Percentiles rank a stretch among this genome's conserved stretches.
phyloP scores from a whole-genome alignment of 352 stramenopile genomes.

The Phytopythium montanum region DNA sequence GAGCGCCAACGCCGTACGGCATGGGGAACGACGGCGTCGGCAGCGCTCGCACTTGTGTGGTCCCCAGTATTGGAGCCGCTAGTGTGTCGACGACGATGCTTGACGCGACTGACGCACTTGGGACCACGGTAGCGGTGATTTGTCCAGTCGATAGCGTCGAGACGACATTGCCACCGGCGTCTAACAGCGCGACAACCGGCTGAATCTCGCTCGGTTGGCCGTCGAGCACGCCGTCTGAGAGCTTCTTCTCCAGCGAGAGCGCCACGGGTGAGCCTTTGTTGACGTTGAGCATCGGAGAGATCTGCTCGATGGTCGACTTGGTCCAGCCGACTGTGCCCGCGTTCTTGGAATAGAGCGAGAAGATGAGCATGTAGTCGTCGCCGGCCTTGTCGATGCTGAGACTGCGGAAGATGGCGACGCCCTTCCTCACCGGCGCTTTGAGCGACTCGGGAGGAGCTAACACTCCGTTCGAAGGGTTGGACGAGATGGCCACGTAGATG shows the following conservation, averaged over 20 bases:
- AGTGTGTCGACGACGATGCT: slow-evolving; percentile 67
- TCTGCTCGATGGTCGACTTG: slow-evolving; percentile 46
- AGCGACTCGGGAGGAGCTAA: slow-evolving; percentile 43
- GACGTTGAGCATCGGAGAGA: slow-evolving; percentile 61
- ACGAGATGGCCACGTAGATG: slow-evolving; percentile 58
- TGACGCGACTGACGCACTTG: slow-evolving; percentile 54
- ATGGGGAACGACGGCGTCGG: slow-evolving; percentile 33
- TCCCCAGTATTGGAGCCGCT: slow-evolving; percentile 31
- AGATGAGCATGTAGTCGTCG: slow-evolving; percentile 69
- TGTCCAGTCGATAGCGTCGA: slow-evolving; percentile 36
- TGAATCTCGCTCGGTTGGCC: slow-evolving; percentile 72
- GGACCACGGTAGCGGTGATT: slow-evolving; percentile 52
- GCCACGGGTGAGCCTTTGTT: slow-evolving; percentile 41
- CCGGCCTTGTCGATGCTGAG: slow-evolving; percentile 74
- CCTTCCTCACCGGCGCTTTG: slow-evolving; percentile 33
- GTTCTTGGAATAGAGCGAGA: slow-evolving; percentile 54
- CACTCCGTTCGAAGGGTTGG: slow-evolving; percentile 61
- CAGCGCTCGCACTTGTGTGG: slow-evolving; percentile 41
- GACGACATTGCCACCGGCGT: slow-evolving; percentile 68
- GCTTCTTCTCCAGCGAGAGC: slow-evolving; percentile 39
- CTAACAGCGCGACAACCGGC: slow-evolving; percentile 54
- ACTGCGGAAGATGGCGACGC: slow-evolving; percentile 63
- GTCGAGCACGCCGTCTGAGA: slow-evolving; percentile 71
- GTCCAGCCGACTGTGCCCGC: slow-evolving; percentile 13
- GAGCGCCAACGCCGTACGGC: slow-evolving; percentile 66